Evolutionary conservation across 331 rosid species (phyloP).

Genomic region (Quercus phellos): DNA sequence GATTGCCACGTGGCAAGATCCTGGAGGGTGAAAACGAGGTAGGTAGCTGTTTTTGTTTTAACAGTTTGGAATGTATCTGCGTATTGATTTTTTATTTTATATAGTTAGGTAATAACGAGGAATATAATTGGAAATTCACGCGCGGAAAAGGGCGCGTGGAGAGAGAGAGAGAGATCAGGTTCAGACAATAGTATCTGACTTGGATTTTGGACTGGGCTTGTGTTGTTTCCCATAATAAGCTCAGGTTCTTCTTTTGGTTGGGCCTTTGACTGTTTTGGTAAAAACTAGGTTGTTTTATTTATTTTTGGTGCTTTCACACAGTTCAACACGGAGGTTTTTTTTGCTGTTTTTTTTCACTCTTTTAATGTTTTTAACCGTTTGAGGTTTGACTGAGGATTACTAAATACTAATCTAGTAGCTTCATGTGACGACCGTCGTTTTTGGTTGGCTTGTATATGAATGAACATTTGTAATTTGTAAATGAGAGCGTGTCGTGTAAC

Average conservation of each 20-base stretch:
- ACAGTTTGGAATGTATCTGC: conserved; percentile 23
- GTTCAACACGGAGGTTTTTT: neutral
- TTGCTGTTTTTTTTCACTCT: too few species aligned
- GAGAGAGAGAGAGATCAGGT: neutral
- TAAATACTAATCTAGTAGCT: too few species aligned
- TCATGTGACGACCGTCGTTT: too few species aligned
- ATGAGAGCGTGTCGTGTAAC: too few species aligned
- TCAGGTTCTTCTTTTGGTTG: neutral
- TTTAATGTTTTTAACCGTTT: neutral
- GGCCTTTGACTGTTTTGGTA: conserved; percentile 9
- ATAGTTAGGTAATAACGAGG: conserved; percentile 18
- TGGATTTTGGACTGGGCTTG: conserved; percentile 12
- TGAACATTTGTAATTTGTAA: too few species aligned
- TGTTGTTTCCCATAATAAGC: neutral
- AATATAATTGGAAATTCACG: neutral
- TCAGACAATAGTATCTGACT: conserved; percentile 4
- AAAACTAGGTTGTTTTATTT: neutral
- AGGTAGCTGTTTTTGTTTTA: conserved; percentile 39
- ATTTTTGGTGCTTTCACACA: neutral
- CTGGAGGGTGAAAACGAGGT: neutral
- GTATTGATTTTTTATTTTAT: neutral
- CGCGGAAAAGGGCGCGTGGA: neutral
- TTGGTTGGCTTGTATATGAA: too few species aligned
- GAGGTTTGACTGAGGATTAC: neutral
- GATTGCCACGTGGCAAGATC: conserved; percentile 44